Base-by-base conservation (phyloP, 345 rosid genomes). In the Rhizophora apiculata region DNA sequence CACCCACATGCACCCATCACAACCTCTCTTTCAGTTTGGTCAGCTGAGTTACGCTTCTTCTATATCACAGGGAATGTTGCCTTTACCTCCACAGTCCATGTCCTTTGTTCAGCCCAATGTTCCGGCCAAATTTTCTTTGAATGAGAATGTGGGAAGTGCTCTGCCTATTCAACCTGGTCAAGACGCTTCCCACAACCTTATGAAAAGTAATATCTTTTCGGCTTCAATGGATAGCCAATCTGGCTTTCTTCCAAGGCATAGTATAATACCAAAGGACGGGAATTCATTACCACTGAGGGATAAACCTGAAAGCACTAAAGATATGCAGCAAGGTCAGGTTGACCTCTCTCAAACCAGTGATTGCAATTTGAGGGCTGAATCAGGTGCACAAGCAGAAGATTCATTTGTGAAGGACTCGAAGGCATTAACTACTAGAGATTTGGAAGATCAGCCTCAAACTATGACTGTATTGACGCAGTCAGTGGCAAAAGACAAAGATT, bases 21-120 rank as follows among this genome's bases (percentile, higher is more conserved):
- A 85, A 69, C 76, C 96, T 51, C 78, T 92, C 70, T 90, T 92
- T 78, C 99, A 92, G 69, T 92, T 90, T 85, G 99, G 96, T 68
- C 99, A 92, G 84, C 73, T 90, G 62, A 79, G 82, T 79, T 90
- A 90, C 77, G 64, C 97, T 75, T 82, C 99, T 75, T 82, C 96
- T 60, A 77, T 86, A 82, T 82, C 97, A 62, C 92, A 86, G 68
- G 96, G 91, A 68, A 69, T 92, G 54, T 78, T 89, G 68, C 89
- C 94, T 26, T 69, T 86, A 74, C 82, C 87, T 76, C 82, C 96
- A 53, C 89, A 81, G 48, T 74, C 94, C 31, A 20, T 84, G 84
- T 73, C 96, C 29, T 76, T 82, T 69, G 78, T 83, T 69, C 90
- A 82, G 69, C 80, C 85, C 8, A 85, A 43, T 83, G 75, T 75